phyloP scores from a whole-genome alignment of 306 rosid species.

The Crataegus laevigata region DNA sequence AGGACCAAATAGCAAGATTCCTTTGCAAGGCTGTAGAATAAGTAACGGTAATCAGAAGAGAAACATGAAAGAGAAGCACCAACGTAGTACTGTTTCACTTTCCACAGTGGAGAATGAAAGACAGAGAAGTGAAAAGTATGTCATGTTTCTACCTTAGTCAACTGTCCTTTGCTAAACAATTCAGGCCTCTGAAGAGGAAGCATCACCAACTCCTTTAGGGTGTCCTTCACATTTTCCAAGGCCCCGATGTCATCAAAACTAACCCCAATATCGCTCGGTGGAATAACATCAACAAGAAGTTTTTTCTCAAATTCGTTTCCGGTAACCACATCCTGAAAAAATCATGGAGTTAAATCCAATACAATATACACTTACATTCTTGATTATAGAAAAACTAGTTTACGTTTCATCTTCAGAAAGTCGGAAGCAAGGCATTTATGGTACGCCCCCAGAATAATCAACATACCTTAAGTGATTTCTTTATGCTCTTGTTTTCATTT shows the following conservation, averaged over 20 bases:
- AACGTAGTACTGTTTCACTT: not conserved
- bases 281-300: conserved; percentile 85
- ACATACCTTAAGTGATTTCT: conserved; percentile 76
- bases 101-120: not conserved
- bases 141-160: conserved; percentile 54
- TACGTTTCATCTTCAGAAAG: not conserved
- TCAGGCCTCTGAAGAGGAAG: conserved; percentile 97
- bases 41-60: conserved; percentile 9
- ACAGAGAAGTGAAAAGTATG: not conserved
- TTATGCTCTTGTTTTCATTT: conserved; percentile 61
- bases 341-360: not conserved
- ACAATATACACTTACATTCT: not conserved
- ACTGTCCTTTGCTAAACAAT: conserved; percentile 80
- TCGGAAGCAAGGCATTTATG: not conserved
- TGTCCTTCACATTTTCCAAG: conserved; percentile 90
- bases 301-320: conserved; percentile 94
- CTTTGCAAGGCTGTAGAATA: conserved; percentile 80
- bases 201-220: conserved; percentile 95
- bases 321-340: conserved; percentile 80
- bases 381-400: not conserved
- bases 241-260: conserved; percentile 96
- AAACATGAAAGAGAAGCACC: conserved; percentile 1
- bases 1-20: conserved; percentile 92
- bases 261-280: conserved; percentile 86
- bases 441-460: not conserved